Conservation (phyloP, 768 basidiomycete species). For the Lactifluus subvellereus region DNA sequence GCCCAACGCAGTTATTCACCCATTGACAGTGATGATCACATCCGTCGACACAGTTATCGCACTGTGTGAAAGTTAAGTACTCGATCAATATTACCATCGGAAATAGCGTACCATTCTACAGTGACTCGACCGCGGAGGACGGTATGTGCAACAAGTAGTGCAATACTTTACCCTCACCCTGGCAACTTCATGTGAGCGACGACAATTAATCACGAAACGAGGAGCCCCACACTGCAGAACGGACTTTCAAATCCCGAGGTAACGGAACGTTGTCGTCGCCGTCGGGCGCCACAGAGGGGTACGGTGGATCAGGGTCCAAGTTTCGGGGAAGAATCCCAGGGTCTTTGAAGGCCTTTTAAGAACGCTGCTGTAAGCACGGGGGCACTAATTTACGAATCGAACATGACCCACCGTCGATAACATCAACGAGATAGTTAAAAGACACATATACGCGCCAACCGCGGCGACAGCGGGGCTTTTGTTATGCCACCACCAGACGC, state of each 20-base stretch:
- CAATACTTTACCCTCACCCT: slow-evolving; percentile 94
- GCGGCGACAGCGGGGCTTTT: slow-evolving; percentile 64
- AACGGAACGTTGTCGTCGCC: slow-evolving; percentile 57
- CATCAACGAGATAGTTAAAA: slow-evolving; percentile 72
- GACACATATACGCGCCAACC: slow-evolving; percentile 55
- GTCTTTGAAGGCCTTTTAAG: slow-evolving; percentile 62
- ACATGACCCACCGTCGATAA: slow-evolving; percentile 55
- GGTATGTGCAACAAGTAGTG: slow-evolving; percentile 85
- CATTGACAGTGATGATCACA: slow-evolving; percentile 91
- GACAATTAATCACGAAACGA: not conserved
- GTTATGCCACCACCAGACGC: slow-evolving; percentile 84
- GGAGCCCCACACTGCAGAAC: slow-evolving; percentile 61
- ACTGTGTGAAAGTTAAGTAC: slow-evolving; percentile 40
- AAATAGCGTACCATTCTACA: slow-evolving; percentile 71
- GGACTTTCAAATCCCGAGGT: slow-evolving; percentile 77
- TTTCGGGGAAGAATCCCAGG: slow-evolving; percentile 87
- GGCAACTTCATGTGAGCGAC: slow-evolving; percentile 13
- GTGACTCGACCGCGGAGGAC: slow-evolving; percentile 91
- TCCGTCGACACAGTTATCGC: slow-evolving; percentile 95
- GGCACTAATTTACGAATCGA: slow-evolving; percentile 19
- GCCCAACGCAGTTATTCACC: slow-evolving; percentile 95
- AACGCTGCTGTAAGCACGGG: slow-evolving; percentile 20
- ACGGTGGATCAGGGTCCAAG: slow-evolving; percentile 82
- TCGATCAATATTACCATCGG: not conserved
- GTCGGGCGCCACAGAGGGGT: slow-evolving; percentile 57